phyloP scores from a whole-genome alignment of 1,284 basidiomycete genomes.

The Apiotrichum montevideense region DNA sequence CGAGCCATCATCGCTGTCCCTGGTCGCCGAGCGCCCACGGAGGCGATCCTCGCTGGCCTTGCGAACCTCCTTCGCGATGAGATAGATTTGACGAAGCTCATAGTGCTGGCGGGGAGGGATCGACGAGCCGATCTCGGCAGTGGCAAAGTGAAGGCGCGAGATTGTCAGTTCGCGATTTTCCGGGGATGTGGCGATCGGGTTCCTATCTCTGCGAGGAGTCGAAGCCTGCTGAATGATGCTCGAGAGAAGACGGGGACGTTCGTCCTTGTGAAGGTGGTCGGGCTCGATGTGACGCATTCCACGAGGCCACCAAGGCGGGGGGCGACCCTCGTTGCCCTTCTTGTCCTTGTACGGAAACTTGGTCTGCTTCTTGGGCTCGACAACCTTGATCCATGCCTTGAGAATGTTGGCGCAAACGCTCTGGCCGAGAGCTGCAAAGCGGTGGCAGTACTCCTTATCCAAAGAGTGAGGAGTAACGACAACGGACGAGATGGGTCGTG shows the following conservation, averaged over 20 bases:
- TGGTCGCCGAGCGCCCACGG: slow-evolving; percentile 7
- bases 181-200: slow-evolving; percentile 9
- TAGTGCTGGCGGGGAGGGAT: slow-evolving; percentile 49
- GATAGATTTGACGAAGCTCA: slow-evolving; percentile 51
- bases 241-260: slow-evolving; percentile 49
- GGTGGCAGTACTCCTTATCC: slow-evolving; percentile 39
- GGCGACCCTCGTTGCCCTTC: slow-evolving; percentile 49
- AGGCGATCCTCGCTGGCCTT: slow-evolving; percentile 19
- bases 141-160: slow-evolving; percentile 49
- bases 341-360: slow-evolving; percentile 55
- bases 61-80: slow-evolving; percentile 47
- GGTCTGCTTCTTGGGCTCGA: slow-evolving; percentile 54
- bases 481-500: slow-evolving; percentile 27
- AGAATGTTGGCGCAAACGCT: slow-evolving; percentile 52
- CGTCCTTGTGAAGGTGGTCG: slow-evolving; percentile 52
- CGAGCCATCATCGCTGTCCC: neutral
- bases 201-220: slow-evolving; percentile 20
- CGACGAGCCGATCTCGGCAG: slow-evolving; percentile 49
- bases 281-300: slow-evolving; percentile 52
- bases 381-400: slow-evolving; percentile 53
- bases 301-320: slow-evolving; percentile 53
- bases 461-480: slow-evolving; percentile 31
- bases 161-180: slow-evolving; percentile 34
- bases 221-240: slow-evolving; percentile 47
- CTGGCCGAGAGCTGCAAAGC: slow-evolving; percentile 49